Base-by-base conservation (phyloP, 495 filamentous ascomycete species). In the Penicillium waksmanii region DNA sequence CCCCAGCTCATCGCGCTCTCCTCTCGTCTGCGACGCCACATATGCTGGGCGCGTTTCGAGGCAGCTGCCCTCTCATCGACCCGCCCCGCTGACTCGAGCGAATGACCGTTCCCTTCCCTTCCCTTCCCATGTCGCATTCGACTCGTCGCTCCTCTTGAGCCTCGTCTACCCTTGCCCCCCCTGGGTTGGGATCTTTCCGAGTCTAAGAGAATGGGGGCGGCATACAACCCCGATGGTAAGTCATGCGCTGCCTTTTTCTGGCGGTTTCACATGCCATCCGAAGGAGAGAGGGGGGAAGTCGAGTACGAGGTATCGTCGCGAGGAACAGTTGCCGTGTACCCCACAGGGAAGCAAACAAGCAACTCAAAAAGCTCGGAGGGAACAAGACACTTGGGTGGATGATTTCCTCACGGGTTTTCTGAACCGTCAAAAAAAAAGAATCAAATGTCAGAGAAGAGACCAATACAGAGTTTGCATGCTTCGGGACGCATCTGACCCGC, bases 201-300 rank as follows among this genome's bases (percentile, higher is more conserved):
- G 27, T 56, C 55, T 52, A 48, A 65, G 66, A 75, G 60, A 63
- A 78, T 78, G 76, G 74, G 74, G 66, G 65, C 76, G 53, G 65
- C 70, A 62, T 72, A 70, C 56, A 72, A 73, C 61, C 65, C 67
- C 47, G 76, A 78, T 75, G 76, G 76, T 78, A 61, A 78, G 76
- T 78, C 51, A 53, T 51, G 55, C 36, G 42, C 54, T 59, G 17
- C 38, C 63, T 59, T 62, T 55, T 51, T 63, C 61, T 56, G 57
- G 8, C 27, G 27, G 52, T 71, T 73, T 62, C 63, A 66, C 56
- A 63, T 70, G 57, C 15, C 21, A 12, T 12, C 21, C 46, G 25
- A 51, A 46, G 42, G 33, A 21, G 38, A 19, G 34, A 15, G 13
- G 43, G 53, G 33, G 35, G 47, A 46, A 53, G 38, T 3, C 4